Percentiles rank a stretch among this genome's conserved stretches.
Conservation (phyloP, 345 rosid genomes). For the Eucalyptus cloeziana region DNA sequence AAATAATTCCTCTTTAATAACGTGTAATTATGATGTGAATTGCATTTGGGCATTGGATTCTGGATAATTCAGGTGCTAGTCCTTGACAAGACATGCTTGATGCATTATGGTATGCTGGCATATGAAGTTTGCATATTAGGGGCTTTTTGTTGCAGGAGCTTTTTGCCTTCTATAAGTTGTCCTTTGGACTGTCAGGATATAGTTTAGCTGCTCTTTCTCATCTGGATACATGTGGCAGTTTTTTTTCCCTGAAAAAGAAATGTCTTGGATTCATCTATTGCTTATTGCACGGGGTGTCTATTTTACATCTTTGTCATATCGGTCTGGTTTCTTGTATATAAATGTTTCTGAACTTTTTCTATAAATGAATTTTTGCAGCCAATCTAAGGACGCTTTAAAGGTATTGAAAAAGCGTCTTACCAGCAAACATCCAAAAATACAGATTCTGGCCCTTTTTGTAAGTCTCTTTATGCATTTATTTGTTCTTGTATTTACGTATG, state of each 20-base stretch:
- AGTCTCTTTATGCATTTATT: conserved; percentile 11
- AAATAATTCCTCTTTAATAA: not conserved
- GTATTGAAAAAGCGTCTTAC: conserved; percentile 82
- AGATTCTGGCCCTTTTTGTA: conserved; percentile 83
- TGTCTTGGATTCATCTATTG: not conserved
- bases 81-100: not conserved
- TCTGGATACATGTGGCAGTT: not conserved
- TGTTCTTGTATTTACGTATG: not conserved
- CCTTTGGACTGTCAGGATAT: not conserved
- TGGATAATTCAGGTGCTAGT: not conserved
- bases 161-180: not conserved
- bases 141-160: not conserved
- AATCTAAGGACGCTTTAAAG: conserved; percentile 89
- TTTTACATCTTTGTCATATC: not conserved
- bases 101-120: not conserved
- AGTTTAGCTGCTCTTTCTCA: not conserved
- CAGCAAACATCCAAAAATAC: conserved; percentile 81
- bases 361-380: conserved; percentile 29
- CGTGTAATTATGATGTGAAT: not conserved
- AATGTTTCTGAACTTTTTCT: not conserved
- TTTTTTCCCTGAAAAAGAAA: not conserved
- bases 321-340: not conserved
- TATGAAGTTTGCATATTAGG: not conserved
- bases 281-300: not conserved
- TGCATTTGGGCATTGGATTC: not conserved